These are phyloP conservation scores for Torulaspora pretoriensis DNA, from an alignment of 1,139 yeast species.

Conservation along the genomic window DNA sequence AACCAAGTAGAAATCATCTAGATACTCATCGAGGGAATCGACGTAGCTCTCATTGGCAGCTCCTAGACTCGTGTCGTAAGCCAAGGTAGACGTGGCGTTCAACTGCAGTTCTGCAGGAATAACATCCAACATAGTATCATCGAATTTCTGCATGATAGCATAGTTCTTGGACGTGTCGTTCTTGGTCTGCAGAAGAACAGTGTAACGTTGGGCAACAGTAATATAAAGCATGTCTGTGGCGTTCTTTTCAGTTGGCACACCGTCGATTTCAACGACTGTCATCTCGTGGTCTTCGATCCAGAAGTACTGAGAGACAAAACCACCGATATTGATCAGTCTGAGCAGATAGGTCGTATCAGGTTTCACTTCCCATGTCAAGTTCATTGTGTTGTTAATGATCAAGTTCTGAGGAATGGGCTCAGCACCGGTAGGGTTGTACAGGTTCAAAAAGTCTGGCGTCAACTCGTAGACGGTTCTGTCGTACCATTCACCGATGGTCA, in stretches of 20 bases:
- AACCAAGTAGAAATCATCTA: slow-evolving; percentile 62
- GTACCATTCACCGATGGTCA: slow-evolving; percentile 81
- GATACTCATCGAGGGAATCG: slow-evolving; percentile 44
- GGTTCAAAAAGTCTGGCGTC: slow-evolving; percentile 52
- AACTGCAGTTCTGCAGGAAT: slow-evolving; percentile 58
- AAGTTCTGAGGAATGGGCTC: slow-evolving; percentile 87
- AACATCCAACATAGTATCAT: slow-evolving; percentile 72
- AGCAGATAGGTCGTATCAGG: slow-evolving; percentile 78
- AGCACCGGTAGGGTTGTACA: slow-evolving; percentile 92
- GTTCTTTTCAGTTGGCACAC: slow-evolving; percentile 65
- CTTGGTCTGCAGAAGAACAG: slow-evolving; percentile 70
- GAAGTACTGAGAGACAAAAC: slow-evolving; percentile 81
- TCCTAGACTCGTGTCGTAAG: slow-evolving; percentile 48
- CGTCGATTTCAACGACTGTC: slow-evolving; percentile 80
- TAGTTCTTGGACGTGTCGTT: slow-evolving; percentile 55
- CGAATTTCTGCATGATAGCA: slow-evolving; percentile 74
- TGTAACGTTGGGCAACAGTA: slow-evolving; percentile 75
- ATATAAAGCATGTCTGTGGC: slow-evolving; percentile 58
- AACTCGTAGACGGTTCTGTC: slow-evolving; percentile 57
- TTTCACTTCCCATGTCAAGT: slow-evolving; percentile 63
- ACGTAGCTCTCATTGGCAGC: slow-evolving; percentile 46
- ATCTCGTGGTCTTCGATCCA: slow-evolving; percentile 81
- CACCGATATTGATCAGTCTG: slow-evolving; percentile 76
- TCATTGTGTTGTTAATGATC: slow-evolving; percentile 73
- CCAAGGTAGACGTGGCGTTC: slow-evolving; percentile 69